These are phyloP conservation scores for Candida glucosophila DNA, from an alignment of 1,139 yeast species.

Conservation along the genomic window DNA sequence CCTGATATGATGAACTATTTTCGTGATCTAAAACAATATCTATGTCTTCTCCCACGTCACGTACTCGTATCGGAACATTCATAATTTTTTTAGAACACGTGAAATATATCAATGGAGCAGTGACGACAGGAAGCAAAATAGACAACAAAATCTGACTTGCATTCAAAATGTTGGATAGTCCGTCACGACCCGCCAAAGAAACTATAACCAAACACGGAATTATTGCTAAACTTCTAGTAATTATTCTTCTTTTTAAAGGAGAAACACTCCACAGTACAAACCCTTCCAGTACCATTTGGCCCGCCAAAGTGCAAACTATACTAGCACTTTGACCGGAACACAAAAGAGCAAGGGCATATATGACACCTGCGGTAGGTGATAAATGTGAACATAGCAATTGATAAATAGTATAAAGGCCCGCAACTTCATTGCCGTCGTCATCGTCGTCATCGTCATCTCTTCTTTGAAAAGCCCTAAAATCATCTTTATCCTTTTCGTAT, in stretches of 20 bases:
- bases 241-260: conserved; percentile 77
- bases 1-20: conserved; percentile 2
- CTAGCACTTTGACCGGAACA: conserved; percentile 99
- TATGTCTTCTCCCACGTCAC: conserved; percentile 23
- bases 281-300: conserved; percentile 95
- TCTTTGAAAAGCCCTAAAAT: conserved; percentile 3
- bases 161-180: conserved; percentile 72
- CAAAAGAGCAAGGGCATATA: conserved; percentile 84
- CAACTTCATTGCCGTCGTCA: conserved; percentile 31
- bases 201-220: conserved; percentile 84
- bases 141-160: conserved; percentile 85
- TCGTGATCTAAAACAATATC: conserved; percentile 1
- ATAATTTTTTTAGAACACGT: conserved; percentile 68
- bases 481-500: conserved; percentile 14
- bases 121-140: conserved; percentile 75
- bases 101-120: conserved; percentile 83
- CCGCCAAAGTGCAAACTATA: conserved; percentile 93
- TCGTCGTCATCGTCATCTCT: conserved; percentile 36
- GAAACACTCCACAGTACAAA: conserved; percentile 77
- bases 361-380: conserved; percentile 86
- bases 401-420: conserved; percentile 83
- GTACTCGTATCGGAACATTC: conserved; percentile 51
- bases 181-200: conserved; percentile 70
- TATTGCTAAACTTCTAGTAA: conserved; percentile 80
- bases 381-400: conserved; percentile 62